A percentile compares a stretch with the other conserved stretches of the same genome.
These are phyloP conservation scores for Chenopodium quinoa DNA, from an alignment of 148 eudicot genomes.

Conservation along the genomic window DNA sequence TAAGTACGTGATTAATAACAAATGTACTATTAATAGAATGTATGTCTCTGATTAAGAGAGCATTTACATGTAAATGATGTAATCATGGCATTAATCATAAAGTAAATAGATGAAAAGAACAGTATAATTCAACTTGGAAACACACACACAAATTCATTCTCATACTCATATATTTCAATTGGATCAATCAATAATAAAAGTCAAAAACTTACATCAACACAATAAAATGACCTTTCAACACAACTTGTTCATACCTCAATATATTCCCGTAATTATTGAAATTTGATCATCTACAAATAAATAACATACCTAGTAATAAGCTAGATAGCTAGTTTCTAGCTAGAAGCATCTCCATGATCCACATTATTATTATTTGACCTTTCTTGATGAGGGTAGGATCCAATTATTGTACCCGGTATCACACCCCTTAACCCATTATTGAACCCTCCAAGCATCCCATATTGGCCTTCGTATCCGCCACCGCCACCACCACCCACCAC, in stretches of 20 bases:
- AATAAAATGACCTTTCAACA: conserved; percentile 2
- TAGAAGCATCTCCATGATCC: conserved; percentile 25
- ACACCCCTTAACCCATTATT: conserved; percentile 17
- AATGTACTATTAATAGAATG: background rate
- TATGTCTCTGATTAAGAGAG: background rate
- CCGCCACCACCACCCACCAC: conserved; percentile 14
- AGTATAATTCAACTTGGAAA: background rate
- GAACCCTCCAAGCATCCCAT: conserved; percentile 22
- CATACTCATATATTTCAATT: background rate
- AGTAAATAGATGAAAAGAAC: background rate
- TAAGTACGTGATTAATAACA: background rate
- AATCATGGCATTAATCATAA: background rate
- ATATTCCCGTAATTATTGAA: conserved; percentile 1
- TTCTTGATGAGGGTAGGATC: conserved; percentile 25
- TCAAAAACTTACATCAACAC: conserved; percentile 15
- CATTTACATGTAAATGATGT: background rate
- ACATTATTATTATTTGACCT: conserved; percentile 23
- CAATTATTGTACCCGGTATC: conserved; percentile 17
- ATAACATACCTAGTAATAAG: background rate
- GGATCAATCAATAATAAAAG: background rate
- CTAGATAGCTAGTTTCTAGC: conserved; percentile 18
- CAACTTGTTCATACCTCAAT: background rate
- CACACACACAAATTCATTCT: background rate
- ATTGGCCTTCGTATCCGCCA: conserved; percentile 31
- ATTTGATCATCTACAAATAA: background rate